phyloP scores from a whole-genome alignment of 2,329 filamentous ascomycete species.

The Aspergillus tamarii region DNA sequence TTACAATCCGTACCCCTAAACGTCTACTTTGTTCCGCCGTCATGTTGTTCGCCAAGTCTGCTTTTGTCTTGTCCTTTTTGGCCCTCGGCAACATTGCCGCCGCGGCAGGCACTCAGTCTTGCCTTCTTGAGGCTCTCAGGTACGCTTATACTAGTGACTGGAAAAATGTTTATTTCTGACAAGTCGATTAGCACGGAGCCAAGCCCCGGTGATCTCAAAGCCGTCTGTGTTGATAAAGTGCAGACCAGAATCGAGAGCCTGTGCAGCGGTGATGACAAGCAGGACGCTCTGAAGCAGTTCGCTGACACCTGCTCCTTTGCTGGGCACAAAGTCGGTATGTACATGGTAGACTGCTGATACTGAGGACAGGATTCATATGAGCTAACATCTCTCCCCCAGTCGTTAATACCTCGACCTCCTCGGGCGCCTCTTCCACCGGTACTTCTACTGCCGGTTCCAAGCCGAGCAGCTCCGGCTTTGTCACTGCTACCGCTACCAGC shows the following conservation, averaged over 20 bases:
- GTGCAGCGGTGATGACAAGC: conserved; percentile 35
- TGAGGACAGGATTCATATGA: background rate
- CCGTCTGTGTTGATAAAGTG: conserved; percentile 44
- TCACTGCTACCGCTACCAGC: conserved; percentile 31
- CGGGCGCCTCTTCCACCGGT: conserved; percentile 28
- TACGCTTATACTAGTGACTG: conserved; percentile 32
- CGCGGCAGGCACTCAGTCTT: conserved; percentile 52
- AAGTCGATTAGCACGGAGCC: conserved; percentile 32
- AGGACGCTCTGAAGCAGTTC: conserved; percentile 44
- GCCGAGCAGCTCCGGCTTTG: conserved; percentile 24
- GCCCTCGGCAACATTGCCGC: conserved; percentile 48
- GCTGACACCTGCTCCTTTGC: conserved; percentile 41
- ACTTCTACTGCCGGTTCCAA: conserved; percentile 33
- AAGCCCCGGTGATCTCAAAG: conserved; percentile 42
- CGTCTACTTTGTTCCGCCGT: conserved; percentile 19
- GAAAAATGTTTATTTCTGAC: conserved; percentile 6
- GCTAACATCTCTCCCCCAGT: conserved; percentile 15
- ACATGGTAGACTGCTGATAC: background rate
- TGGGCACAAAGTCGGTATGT: conserved; percentile 46
- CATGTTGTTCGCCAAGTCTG: conserved; percentile 51
- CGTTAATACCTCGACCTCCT: conserved; percentile 18
- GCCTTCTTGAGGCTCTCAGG: conserved; percentile 56
- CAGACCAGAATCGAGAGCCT: conserved; percentile 39
- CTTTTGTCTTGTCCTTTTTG: conserved; percentile 48
- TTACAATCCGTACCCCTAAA: conserved; percentile 5